Percentiles rank a stretch among this genome's conserved stretches.
These are phyloP conservation scores for Cladosporium velox DNA, from an alignment of 2,329 filamentous ascomycete genomes.

Conservation along the genomic window DNA sequence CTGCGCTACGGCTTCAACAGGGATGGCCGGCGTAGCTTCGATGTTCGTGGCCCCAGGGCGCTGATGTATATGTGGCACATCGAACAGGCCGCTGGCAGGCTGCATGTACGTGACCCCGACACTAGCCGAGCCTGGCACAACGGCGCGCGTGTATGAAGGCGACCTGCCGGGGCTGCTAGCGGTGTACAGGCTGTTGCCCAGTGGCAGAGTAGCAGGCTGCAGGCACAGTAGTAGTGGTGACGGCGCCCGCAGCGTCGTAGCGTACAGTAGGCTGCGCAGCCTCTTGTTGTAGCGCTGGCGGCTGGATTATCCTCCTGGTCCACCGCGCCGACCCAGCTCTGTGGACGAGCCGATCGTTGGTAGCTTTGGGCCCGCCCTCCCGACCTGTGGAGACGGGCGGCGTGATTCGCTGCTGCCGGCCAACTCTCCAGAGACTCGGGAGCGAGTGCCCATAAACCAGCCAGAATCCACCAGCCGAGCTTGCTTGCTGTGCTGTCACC, in stretches of 20 bases:
- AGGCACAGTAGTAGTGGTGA: not conserved
- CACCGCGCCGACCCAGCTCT: conserved; percentile 1
- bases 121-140: not conserved
- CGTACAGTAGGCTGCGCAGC: too few relatives aligned
- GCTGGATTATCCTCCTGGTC: not conserved
- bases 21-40: conserved; percentile 6
- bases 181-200: not conserved
- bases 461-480: conserved; percentile 12
- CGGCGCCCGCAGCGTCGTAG: not conserved
- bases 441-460: conserved; percentile 13
- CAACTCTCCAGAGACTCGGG: conserved; percentile 14
- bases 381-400: conserved; percentile 19
- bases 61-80: conserved; percentile 5
- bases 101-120: conserved; percentile 2
- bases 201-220: not conserved
- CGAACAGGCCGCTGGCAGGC: conserved; percentile 7
- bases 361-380: conserved; percentile 18
- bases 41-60: not conserved
- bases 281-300: not conserved
- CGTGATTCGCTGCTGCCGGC: conserved; percentile 18
- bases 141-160: not conserved
- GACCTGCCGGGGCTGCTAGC: not conserved
- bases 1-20: conserved; percentile 12
- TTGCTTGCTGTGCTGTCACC: conserved; percentile 12
- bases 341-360: conserved; percentile 12